phyloP scores from a whole-genome alignment of 352 stramenopile genomes.

The Phytophthora sojae region DNA sequence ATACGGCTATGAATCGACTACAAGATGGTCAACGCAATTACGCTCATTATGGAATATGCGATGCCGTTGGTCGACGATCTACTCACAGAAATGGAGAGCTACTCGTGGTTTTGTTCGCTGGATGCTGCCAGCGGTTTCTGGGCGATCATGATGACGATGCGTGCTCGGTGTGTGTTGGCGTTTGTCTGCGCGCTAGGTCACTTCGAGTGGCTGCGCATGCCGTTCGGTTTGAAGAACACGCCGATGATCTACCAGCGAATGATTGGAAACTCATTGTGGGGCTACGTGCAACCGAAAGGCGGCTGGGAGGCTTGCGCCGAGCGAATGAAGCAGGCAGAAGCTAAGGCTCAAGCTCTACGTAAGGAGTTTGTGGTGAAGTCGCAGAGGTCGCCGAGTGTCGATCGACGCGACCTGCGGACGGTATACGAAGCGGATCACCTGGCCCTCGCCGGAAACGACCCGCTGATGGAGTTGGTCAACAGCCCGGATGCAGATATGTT shows the following conservation, averaged over 20 bases:
- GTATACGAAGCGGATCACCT: too few relatives aligned
- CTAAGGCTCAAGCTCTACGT: neutral
- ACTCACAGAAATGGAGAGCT: neutral
- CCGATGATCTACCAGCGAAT: neutral
- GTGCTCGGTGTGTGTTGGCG: neutral
- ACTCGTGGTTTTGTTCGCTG: neutral
- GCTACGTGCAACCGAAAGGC: neutral
- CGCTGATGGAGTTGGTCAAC: neutral
- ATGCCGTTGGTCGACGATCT: neutral
- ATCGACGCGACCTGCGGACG: too few relatives aligned
- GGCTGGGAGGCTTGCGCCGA: neutral
- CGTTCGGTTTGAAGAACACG: neutral
- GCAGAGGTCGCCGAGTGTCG: too few relatives aligned
- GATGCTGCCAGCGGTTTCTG: neutral
- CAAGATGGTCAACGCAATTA: neutral
- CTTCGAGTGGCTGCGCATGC: constrained; percentile 1
- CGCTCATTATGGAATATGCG: neutral
- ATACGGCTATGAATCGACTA: neutral
- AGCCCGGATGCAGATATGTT: neutral
- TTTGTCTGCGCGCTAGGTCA: neutral
- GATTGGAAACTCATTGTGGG: neutral
- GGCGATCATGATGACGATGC: neutral
- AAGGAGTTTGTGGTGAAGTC: neutral
- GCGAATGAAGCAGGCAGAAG: too few relatives aligned
- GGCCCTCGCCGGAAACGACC: too few relatives aligned